Evolutionary conservation across 176 grass and related monocot genomes (phyloP).

Genomic region (Bromus sterilis): DNA sequence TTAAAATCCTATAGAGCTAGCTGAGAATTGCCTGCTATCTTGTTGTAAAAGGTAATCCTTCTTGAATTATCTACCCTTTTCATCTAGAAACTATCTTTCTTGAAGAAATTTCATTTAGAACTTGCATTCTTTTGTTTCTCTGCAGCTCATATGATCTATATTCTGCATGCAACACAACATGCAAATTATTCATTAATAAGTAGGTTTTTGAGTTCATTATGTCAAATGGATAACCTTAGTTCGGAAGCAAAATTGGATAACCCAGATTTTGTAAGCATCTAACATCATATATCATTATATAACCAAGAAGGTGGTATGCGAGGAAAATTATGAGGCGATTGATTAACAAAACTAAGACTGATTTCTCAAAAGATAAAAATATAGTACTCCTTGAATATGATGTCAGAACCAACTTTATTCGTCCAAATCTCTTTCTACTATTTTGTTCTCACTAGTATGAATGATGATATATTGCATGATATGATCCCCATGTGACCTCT

Average conservation of each 20-base stretch:
- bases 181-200: background rate
- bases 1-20: constrained; percentile 65
- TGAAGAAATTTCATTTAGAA: background rate
- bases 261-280: background rate
- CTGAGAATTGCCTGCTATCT: background rate
- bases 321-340: background rate
- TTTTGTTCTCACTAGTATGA: constrained; percentile 8
- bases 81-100: background rate
- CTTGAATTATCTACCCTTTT: background rate
- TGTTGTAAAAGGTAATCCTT: constrained; percentile 23
- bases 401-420: constrained; percentile 17
- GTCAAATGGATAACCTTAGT: background rate
- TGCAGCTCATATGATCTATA: background rate
- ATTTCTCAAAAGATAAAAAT: constrained; percentile 3
- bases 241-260: background rate
- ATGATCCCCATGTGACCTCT: constrained; percentile 19
- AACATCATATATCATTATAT: background rate
- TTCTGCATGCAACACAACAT: background rate
- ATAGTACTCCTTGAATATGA: constrained; percentile 17
- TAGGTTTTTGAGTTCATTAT: background rate
- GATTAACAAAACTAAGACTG: background rate
- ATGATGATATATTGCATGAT: background rate
- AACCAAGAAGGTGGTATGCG: background rate
- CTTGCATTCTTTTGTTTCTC: background rate
- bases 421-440: background rate